These are phyloP conservation scores for Euphorbia tirucalli DNA, from an alignment of 345 rosid genomes.

Conservation along the genomic window DNA sequence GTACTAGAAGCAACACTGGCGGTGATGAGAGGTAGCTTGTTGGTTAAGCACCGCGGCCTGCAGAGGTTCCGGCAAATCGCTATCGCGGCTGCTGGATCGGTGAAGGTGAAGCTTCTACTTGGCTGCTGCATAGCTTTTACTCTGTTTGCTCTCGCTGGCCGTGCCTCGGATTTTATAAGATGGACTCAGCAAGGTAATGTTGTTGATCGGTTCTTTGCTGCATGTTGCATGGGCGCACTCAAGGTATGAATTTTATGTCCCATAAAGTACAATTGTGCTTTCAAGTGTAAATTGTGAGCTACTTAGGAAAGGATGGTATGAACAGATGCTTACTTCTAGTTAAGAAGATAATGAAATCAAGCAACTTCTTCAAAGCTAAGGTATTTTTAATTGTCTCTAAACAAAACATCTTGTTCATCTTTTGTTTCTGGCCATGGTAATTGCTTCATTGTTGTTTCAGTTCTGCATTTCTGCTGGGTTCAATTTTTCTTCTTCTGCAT, in stretches of 20 bases:
- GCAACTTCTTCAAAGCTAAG: conserved; percentile 77
- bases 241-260: too few relatives aligned
- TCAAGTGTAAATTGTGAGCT: too few relatives aligned
- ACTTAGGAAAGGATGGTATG: conserved; percentile 66
- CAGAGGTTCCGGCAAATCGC: conserved; percentile 60
- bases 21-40: conserved; percentile 64
- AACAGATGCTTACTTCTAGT: conserved; percentile 50
- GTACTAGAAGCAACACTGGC: conserved; percentile 13
- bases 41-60: conserved; percentile 58
- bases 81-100: conserved; percentile 37
- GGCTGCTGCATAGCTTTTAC: conserved; percentile 46
- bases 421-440: conserved; percentile 31
- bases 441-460: conserved; percentile 32
- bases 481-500: conserved; percentile 31
- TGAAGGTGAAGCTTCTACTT: conserved; percentile 65
- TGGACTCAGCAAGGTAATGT: conserved; percentile 35
- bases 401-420: too few relatives aligned
- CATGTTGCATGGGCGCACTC: too few relatives aligned
- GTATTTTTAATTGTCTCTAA: neutral
- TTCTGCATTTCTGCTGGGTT: conserved; percentile 21
- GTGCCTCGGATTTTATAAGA: conserved; percentile 38
- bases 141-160: conserved; percentile 41
- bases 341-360: conserved; percentile 60
- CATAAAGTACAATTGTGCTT: too few relatives aligned
- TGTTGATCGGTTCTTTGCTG: conserved; percentile 37